Conservation (phyloP, 1,284 basidiomycete species). For the Mrakiaceae sp. region DNA sequence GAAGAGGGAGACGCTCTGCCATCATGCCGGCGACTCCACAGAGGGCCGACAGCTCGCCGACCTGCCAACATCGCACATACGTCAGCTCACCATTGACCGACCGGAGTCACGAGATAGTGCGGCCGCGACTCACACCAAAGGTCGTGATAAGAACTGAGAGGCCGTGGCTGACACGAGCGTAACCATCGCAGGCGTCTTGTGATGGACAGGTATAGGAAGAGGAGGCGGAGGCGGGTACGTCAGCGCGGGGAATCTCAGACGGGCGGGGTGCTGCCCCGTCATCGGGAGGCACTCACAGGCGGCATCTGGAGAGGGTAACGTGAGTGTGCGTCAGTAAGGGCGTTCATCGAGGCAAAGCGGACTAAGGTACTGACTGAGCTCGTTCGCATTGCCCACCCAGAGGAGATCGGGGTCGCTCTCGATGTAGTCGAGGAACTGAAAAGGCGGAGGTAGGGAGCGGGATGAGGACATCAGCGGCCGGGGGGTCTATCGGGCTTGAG, state of each 20-base stretch:
- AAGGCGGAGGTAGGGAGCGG: neutral
- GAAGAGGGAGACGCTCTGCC: slow-evolving; percentile 80
- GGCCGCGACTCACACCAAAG: slow-evolving; percentile 33
- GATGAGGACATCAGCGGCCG: neutral
- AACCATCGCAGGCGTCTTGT: slow-evolving; percentile 86
- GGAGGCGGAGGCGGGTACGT: too few relatives aligned
- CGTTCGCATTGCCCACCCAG: slow-evolving; percentile 50
- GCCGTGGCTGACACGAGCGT: slow-evolving; percentile 69
- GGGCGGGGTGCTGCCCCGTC: too few relatives aligned
- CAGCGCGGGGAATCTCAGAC: too few relatives aligned
- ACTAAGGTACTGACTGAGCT: slow-evolving; percentile 27
- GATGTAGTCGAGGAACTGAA: slow-evolving; percentile 52
- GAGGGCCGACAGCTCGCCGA: slow-evolving; percentile 65
- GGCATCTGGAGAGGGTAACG: too few relatives aligned
- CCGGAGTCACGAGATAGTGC: neutral
- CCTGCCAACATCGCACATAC: slow-evolving; percentile 29
- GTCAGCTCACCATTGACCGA: slow-evolving; percentile 10
- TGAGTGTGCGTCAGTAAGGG: too few relatives aligned
- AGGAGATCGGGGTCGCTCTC: slow-evolving; percentile 67
- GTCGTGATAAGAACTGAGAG: slow-evolving; percentile 68
- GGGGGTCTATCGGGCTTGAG: neutral
- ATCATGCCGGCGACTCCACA: slow-evolving; percentile 25
- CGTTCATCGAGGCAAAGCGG: too few relatives aligned
- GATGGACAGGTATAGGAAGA: slow-evolving; percentile 5
- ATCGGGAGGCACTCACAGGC: too few relatives aligned